Evolutionary conservation across 176 grass and related monocot genomes (phyloP), one percentile per base, ranked within the genome.

Genomic region (Eremochloa ophiuroides): DNA sequence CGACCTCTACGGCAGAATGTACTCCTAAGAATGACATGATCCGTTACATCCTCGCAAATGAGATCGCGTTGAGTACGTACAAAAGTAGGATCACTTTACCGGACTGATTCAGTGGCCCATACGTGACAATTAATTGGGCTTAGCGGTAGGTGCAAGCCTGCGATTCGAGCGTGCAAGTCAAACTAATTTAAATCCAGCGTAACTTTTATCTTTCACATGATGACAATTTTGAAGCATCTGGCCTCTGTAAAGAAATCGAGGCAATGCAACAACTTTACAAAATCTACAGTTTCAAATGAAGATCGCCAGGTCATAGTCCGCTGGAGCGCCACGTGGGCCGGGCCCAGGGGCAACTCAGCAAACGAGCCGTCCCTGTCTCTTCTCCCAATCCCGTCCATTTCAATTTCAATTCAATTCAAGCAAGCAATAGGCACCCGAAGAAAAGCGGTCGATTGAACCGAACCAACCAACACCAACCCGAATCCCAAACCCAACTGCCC

Each of bases 331-430:
- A 82, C 74, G 68, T 41, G 61, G 73, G 78, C 37, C 6, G 73
- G 73, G 77, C 73, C 88, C 73, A 67, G 17, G 61, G 3, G 59
- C 73, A 85, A 39, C 66, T 73, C 83, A 82, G 83, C 59, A 73
- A 89, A 62, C 74, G 66, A 59, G 22, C 48, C 79, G 73, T 89
- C 87, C 26, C 34, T 82, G 78, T 89, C 65, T 40, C 33, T 39
- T 53, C 43, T 64, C 71, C 10, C 48, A 35, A 40, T 55, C 62
- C 63, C 38, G 67, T 83, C 61, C 74, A 75, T 89, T 88, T 85
- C 75, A 84, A 85, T 88, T 83, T 50, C 74, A 75, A 86, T 88
- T 85, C 75, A 84, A 85, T 88, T 85, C 70, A 84, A 85, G 85
- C 86, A 85, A 69, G n/a, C n/a, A n/a, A n/a, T n/a, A n/a, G n/a